These are phyloP conservation scores for Tripterygium wilfordii DNA, from an alignment of 177 flowering plant genomes.

Conservation along the genomic window DNA sequence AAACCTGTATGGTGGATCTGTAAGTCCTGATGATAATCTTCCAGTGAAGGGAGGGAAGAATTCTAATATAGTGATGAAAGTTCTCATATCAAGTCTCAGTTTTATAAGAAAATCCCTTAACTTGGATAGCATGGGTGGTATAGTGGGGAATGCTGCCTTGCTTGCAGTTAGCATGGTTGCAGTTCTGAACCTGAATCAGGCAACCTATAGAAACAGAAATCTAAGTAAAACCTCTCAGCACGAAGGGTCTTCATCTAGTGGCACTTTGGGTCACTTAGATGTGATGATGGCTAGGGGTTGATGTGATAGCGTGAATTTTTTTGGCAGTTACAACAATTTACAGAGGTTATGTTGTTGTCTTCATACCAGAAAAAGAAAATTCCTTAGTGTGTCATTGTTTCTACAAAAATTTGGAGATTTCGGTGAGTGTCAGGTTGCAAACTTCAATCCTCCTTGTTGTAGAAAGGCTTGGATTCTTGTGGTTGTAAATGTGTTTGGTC, in stretches of 20 bases:
- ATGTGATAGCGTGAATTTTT: constrained; percentile 11
- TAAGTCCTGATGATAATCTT: constrained; percentile 25
- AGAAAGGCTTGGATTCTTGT: too few species aligned
- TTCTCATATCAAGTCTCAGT: constrained; percentile 45
- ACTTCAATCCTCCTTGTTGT: too few species aligned
- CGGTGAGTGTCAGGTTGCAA: too few species aligned
- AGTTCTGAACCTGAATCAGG: constrained; percentile 61
- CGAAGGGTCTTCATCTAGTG: constrained; percentile 26
- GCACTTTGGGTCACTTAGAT: constrained; percentile 39
- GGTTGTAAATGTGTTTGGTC: too few species aligned
- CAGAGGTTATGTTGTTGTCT: not conserved
- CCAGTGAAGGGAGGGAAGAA: constrained; percentile 25
- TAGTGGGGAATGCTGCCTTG: constrained; percentile 80
- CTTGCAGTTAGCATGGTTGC: constrained; percentile 81
- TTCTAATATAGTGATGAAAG: constrained; percentile 40
- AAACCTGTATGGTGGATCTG: constrained; percentile 32
- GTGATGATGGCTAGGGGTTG: constrained; percentile 72
- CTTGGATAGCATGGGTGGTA: constrained; percentile 54
- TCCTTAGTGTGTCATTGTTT: too few species aligned
- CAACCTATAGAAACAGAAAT: constrained; percentile 17
- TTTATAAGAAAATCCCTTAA: constrained; percentile 53
- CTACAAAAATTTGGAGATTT: not conserved
- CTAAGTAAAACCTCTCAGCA: constrained; percentile 14
- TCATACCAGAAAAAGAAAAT: too few species aligned
- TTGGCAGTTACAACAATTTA: not conserved